phyloP scores from a whole-genome alignment of 2,329 filamentous ascomycete species.

The Sporothrix protearum region DNA sequence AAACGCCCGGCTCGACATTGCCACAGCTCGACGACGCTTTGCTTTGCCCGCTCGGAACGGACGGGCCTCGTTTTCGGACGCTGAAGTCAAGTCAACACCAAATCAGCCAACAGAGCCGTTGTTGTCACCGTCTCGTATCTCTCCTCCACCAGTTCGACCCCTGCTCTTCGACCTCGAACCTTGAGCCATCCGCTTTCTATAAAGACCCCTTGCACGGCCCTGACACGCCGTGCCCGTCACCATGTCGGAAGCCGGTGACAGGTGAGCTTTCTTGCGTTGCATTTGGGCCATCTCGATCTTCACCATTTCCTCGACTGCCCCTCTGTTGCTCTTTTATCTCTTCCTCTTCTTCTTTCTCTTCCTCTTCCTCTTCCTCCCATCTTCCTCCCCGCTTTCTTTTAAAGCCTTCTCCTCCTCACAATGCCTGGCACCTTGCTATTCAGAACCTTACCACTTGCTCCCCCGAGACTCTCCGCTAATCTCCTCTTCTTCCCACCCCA shows the following conservation, averaged over 20 bases:
- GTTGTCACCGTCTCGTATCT: conserved; percentile 6
- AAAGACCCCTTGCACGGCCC: conserved; percentile 3
- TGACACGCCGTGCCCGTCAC: conserved; percentile 1
- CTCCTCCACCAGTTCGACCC: neutral
- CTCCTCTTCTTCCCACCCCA: neutral
- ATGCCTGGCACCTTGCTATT: neutral
- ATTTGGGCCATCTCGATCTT: neutral
- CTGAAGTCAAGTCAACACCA: neutral
- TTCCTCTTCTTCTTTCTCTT: neutral
- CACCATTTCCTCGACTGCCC: neutral
- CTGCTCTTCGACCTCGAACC: neutral
- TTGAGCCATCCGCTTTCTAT: neutral
- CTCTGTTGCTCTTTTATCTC: neutral
- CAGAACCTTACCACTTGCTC: neutral
- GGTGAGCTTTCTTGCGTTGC: conserved; percentile 28
- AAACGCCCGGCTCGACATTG: neutral
- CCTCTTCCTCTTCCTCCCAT: neutral
- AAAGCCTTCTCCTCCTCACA: neutral
- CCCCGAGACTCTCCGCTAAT: neutral
- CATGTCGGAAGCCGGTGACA: conserved; percentile 37
- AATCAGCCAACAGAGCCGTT: neutral
- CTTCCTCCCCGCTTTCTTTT: no score
- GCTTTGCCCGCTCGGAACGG: conserved; percentile 15
- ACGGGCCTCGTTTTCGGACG: conserved; percentile 7
- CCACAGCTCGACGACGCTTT: conserved; percentile 3